Base-by-base conservation (phyloP, 2,329 filamentous ascomycete species). In the Nemania sp. region DNA sequence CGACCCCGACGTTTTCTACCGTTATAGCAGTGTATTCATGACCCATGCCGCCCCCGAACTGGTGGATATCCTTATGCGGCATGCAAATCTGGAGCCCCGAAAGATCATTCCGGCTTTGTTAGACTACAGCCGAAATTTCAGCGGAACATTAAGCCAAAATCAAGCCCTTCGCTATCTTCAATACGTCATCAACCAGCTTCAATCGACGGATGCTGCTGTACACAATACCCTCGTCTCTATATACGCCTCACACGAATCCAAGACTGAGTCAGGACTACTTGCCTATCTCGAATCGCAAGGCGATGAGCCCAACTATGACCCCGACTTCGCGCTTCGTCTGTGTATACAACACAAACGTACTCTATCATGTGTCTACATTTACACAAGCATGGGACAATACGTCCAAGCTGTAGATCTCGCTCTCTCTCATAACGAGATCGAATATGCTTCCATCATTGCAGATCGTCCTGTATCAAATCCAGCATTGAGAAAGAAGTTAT, bases 151-250 rank as follows among this genome's bases (percentile, higher is more conserved):
- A 23, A 71, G 75, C 6, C 84, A 90, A 69, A 97, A 97, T 64
- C 94, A 99, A 75, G 94, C 94, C 1, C 81, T 97, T 33, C 85
- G 94, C 36, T 99, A 99, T 69, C 84, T 99, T 17, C 90, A 92
- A 61, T 96, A 93, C 70, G 90, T 91, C 54, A 92, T 99, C 66
- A 92, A 96, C 74, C 83, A 93, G 74, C 80, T 92, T 66, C 80
- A 88, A 69, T 88, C 91, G 48, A 81, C 86, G 54, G 82, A 93
- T 65, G 86, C 94, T 2, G 93, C 94, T 2, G 88, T 99, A 9
- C 94, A 99, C 76, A 99, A 99, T 70, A 97, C 94, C 0, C 82
- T 99, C 5, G 90, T 99, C 43, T 96, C 93, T 7, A 93, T 99
- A 46, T 96, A 97, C 69, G 94, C 94, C 3, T 91, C 92, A 0